Evolutionary conservation across 257 asterid species (phyloP).

Genomic region (Salvia rosmarinus): DNA sequence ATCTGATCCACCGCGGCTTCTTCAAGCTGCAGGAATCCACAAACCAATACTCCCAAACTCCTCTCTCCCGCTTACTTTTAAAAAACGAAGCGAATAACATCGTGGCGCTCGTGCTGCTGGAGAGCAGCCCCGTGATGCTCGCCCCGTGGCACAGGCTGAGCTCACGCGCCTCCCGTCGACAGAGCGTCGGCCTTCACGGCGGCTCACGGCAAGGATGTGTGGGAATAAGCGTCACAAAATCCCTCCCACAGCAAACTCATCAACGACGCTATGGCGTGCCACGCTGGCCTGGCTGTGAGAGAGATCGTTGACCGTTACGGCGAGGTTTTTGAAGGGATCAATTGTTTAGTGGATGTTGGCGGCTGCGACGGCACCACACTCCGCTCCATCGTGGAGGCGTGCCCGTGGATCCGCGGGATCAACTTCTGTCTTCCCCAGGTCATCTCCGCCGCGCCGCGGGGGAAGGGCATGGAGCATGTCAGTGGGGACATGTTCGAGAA

Average conservation of each 20-base stretch:
- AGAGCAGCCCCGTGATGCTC: constrained; percentile 63
- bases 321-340: constrained; percentile 49
- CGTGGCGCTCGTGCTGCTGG: constrained; percentile 50
- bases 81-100: constrained; percentile 37
- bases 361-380: constrained; percentile 74
- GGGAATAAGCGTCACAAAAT: constrained; percentile 43
- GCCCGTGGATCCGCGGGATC: constrained; percentile 61
- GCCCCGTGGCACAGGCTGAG: constrained; percentile 66
- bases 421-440: constrained; percentile 72
- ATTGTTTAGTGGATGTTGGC: constrained; percentile 67
- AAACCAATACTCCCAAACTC: constrained; percentile 42
- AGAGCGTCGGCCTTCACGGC: no score
- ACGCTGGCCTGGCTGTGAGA: constrained; percentile 43
- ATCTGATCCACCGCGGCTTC: constrained; percentile 52
- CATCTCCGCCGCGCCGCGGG: constrained; percentile 36
- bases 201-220: constrained; percentile 46
- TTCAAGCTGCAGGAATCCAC: constrained; percentile 36
- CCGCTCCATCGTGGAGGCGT: constrained; percentile 43
- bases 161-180: no score
- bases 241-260: constrained; percentile 52
- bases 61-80: constrained; percentile 53
- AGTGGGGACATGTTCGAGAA: constrained; percentile 65
- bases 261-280: constrained; percentile 63
- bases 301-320: constrained; percentile 39
- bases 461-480: constrained; percentile 48